A percentile compares a stretch with the other conserved stretches of the same genome.
Conservation (phyloP, 805 yeast genomes). For the Wickerhamiella alocasiicola region DNA sequence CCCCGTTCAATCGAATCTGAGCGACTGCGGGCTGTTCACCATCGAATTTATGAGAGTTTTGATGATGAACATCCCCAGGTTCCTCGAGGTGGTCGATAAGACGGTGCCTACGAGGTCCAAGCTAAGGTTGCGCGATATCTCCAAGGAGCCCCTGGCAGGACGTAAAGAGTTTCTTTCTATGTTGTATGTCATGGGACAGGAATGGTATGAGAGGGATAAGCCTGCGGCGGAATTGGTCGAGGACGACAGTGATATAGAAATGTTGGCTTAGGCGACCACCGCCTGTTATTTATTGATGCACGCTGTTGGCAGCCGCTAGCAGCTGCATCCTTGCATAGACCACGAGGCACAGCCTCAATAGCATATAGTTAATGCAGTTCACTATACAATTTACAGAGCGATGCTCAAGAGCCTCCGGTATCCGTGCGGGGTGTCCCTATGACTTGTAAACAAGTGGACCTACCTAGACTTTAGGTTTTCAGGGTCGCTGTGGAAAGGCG, state of each 20-base stretch:
- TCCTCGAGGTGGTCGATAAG: conserved; percentile 20
- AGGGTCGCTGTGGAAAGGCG: no score
- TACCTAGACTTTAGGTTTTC: no score
- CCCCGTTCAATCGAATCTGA: conserved; percentile 76
- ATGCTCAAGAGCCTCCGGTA: no score
- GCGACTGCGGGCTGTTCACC: conserved; percentile 92
- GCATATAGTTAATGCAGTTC: no score
- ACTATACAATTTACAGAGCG: no score
- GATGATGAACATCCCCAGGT: conserved; percentile 36
- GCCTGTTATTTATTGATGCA: no score
- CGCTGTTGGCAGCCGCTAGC: no score
- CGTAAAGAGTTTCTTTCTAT: neutral
- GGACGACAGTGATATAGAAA: neutral
- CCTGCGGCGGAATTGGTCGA: neutral
- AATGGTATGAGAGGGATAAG: neutral
- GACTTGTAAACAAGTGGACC: no score
- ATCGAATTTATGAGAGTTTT: conserved; percentile 58
- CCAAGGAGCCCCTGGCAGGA: neutral
- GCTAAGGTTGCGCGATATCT: neutral
- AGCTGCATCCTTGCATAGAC: no score
- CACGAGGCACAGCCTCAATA: no score
- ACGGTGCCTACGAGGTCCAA: neutral
- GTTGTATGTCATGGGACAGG: neutral
- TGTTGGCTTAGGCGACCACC: no score
- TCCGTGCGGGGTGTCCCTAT: no score